Base-by-base conservation (phyloP, 1,284 basidiomycete species). In the Leccinum idahoense region DNA sequence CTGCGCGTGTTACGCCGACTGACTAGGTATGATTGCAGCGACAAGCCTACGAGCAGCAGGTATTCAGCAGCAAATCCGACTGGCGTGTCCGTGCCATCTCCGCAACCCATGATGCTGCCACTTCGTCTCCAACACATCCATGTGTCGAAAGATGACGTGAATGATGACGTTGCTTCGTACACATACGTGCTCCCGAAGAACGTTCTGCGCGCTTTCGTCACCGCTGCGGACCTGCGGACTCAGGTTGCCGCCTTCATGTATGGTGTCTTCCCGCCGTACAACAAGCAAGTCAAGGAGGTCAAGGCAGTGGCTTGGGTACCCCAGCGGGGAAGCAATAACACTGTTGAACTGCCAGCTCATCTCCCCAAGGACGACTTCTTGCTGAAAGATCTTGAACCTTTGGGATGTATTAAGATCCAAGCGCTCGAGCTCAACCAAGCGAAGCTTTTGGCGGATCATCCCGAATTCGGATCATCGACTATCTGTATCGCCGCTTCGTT, bases 181-280 rank as follows among this genome's bases (percentile, higher is more conserved):
- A 99, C 97, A 18, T 99, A 94, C 72, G 94, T 99, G 60, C 82
- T 99, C 65, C 96, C 97, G 18, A 99, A 99, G 85, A 99, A 99
- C 78, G 85, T 99, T 62, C 82, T 99, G 57, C 91, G 93, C 63
- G 92, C 95, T 10, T 98, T 99, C 79, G 93, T 99, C 71, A 87
- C 92, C 59, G 92, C 93, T 26, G 87, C 95, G 26, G 97, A 99
- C 78, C 83, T 99, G 58, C 90, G 97, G 56, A 97, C 97, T 1
- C 96, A 98, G 78, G 93, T 98, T 53, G 95, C 94, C 1, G 96
- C 90, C 0, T 97, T 89, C 82, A 76, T 99, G 66, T 99, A 97
- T 74, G 97, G 97, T 66, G 82, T 84, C 10, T 96, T 93, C 20
- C 96, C 97, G 6, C 85, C 93, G 1, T 96, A 99, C 78, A 98